A percentile compares a stretch with the other conserved stretches of the same genome.
phyloP scores from a whole-genome alignment of 2,329 filamentous ascomycete genomes.

The Colletotrichum gigasporum region DNA sequence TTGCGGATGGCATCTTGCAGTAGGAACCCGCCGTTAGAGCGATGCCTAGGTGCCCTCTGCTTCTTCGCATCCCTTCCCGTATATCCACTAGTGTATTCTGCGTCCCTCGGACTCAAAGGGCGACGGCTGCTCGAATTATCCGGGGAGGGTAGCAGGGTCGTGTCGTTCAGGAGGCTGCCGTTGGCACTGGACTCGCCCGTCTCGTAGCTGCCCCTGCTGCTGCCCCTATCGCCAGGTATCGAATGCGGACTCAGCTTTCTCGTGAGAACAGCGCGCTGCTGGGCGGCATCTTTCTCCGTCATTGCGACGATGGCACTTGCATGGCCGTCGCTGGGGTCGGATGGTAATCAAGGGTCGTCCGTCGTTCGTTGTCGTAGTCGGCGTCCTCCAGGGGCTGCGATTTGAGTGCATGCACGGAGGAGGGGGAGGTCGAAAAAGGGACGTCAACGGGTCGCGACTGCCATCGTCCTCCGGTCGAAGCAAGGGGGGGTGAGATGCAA shows the following conservation, averaged over 20 bases:
- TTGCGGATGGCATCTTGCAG: slow-evolving; percentile 53
- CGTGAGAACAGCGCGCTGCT: slow-evolving; percentile 17
- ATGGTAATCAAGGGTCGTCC: not conserved
- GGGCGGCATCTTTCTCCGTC: slow-evolving; percentile 34
- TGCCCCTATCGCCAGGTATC: slow-evolving; percentile 38
- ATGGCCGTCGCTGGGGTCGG: slow-evolving; percentile 29
- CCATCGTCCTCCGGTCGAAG: slow-evolving; percentile 17
- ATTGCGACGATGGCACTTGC: slow-evolving; percentile 32
- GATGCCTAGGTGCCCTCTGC: slow-evolving; percentile 47
- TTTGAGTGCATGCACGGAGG: not conserved
- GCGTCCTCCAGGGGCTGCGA: not conserved
- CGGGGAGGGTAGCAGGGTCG: slow-evolving; percentile 22
- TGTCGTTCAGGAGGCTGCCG: slow-evolving; percentile 40
- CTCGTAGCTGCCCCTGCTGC: slow-evolving; percentile 51
- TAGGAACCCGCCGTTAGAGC: slow-evolving; percentile 61
- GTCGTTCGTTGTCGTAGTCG: not conserved
- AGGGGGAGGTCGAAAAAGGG: not conserved
- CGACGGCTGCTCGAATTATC: slow-evolving; percentile 18
- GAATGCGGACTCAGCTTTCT: slow-evolving; percentile 27
- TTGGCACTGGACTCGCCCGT: slow-evolving; percentile 54
- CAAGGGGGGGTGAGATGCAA: slow-evolving; percentile 16
- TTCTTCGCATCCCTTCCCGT: slow-evolving; percentile 34
- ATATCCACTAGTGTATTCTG: slow-evolving; percentile 34
- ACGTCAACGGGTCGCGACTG: slow-evolving; percentile 16
- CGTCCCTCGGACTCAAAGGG: slow-evolving; percentile 28